Conservation (phyloP, 1,139 yeast species). For the Debaryomycetaceae sp. region DNA sequence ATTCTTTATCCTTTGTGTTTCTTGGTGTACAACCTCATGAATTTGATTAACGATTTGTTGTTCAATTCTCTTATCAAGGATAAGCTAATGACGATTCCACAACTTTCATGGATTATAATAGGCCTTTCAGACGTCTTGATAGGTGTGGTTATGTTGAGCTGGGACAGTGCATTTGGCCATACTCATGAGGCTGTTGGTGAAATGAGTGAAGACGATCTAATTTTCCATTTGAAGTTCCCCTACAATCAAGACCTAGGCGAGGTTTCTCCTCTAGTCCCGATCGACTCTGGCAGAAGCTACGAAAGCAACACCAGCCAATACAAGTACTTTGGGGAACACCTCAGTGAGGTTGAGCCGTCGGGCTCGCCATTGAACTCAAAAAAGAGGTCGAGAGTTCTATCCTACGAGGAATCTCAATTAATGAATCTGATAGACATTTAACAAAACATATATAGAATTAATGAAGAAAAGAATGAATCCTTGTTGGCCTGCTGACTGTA, state of each 20-base stretch:
- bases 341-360: neutral
- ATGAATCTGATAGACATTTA: slow-evolving; percentile 12
- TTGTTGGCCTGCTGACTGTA: too few species aligned
- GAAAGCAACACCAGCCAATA: slow-evolving; percentile 1
- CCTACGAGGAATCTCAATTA: slow-evolving; percentile 20
- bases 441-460: neutral
- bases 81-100: slow-evolving; percentile 27
- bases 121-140: slow-evolving; percentile 38
- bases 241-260: slow-evolving; percentile 12
- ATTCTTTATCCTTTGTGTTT: slow-evolving; percentile 82
- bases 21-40: slow-evolving; percentile 73
- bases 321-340: neutral
- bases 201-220: slow-evolving; percentile 12
- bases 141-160: slow-evolving; percentile 43
- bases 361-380: neutral
- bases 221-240: slow-evolving; percentile 20
- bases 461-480: neutral
- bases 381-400: slow-evolving; percentile 5
- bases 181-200: neutral
- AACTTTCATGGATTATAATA: slow-evolving; percentile 32
- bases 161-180: slow-evolving; percentile 39
- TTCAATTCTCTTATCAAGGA: slow-evolving; percentile 36
- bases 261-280: neutral
- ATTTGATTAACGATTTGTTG: slow-evolving; percentile 69
- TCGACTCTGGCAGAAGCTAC: slow-evolving; percentile 2